Conservation (phyloP, 257 asterid species). For the Nicotiana attenuata region DNA sequence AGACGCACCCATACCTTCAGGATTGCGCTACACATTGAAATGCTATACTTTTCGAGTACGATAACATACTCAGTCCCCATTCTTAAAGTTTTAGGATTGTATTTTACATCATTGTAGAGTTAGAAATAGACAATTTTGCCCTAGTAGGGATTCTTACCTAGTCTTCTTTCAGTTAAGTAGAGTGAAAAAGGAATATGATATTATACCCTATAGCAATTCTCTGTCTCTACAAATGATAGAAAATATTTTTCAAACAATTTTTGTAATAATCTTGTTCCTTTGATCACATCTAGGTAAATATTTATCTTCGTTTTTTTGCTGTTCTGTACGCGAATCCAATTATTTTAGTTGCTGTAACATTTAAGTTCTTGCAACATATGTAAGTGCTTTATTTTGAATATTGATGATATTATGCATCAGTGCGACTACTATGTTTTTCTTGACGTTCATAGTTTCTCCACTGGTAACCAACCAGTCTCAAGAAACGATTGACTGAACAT, state of each 20-base stretch:
- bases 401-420: background rate
- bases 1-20: constrained; percentile 46
- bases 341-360: constrained; percentile 6
- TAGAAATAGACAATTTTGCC: constrained; percentile 50
- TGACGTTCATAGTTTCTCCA: background rate
- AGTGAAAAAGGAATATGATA: constrained; percentile 14
- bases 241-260: background rate
- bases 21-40: constrained; percentile 60
- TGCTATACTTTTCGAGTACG: constrained; percentile 23
- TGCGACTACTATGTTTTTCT: background rate
- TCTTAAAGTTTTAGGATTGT: background rate
- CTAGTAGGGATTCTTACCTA: constrained; percentile 21
- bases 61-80: constrained; percentile 23
- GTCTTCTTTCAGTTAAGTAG: constrained; percentile 9
- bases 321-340: background rate
- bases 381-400: background rate
- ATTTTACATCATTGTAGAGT: constrained; percentile 23
- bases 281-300: constrained; percentile 6
- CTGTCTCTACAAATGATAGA: constrained; percentile 10
- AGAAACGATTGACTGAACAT: background rate
- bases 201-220: constrained; percentile 12
- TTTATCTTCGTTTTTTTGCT: background rate
- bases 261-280: constrained; percentile 2
- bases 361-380: constrained; percentile 1
- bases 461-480: background rate